Percentiles rank a stretch among this genome's conserved stretches.
Evolutionary conservation across 148 eudicot species (phyloP).

Genomic region (Beta vulgaris): DNA sequence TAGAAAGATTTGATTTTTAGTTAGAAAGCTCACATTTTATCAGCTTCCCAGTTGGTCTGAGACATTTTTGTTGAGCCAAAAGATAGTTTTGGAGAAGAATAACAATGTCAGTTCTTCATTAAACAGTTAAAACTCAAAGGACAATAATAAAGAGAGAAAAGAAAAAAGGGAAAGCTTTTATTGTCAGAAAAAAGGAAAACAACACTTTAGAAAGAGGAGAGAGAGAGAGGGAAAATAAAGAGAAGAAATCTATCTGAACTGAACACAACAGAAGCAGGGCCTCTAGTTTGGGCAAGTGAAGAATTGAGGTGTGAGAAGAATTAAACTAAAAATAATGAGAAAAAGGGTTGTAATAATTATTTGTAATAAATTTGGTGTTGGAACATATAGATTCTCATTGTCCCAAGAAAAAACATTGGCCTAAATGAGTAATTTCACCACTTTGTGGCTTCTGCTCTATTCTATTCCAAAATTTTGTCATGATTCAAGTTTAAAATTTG

Average conservation of each 20-base stretch:
- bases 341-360: background rate
- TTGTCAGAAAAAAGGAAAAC: background rate
- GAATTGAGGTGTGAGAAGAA: background rate
- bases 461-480: constrained; percentile 20
- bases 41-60: constrained; percentile 95
- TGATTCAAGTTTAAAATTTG: background rate
- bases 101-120: constrained; percentile 21
- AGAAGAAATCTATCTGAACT: constrained; percentile 28
- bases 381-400: constrained; percentile 17
- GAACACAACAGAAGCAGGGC: constrained; percentile 27
- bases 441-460: constrained; percentile 13
- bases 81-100: constrained; percentile 1
- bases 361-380: background rate
- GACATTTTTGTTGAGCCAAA: constrained; percentile 40
- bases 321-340: background rate
- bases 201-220: background rate
- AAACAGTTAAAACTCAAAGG: constrained; percentile 16
- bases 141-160: background rate
- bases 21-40: constrained; percentile 64
- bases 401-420: constrained; percentile 3
- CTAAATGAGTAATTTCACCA: constrained; percentile 5
- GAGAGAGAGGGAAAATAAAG: background rate
- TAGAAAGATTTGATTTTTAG: constrained; percentile 5
- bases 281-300: constrained; percentile 27
- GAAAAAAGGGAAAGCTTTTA: constrained; percentile 1